phyloP scores from a whole-genome alignment of 331 rosid species.

The Quercus phellos region DNA sequence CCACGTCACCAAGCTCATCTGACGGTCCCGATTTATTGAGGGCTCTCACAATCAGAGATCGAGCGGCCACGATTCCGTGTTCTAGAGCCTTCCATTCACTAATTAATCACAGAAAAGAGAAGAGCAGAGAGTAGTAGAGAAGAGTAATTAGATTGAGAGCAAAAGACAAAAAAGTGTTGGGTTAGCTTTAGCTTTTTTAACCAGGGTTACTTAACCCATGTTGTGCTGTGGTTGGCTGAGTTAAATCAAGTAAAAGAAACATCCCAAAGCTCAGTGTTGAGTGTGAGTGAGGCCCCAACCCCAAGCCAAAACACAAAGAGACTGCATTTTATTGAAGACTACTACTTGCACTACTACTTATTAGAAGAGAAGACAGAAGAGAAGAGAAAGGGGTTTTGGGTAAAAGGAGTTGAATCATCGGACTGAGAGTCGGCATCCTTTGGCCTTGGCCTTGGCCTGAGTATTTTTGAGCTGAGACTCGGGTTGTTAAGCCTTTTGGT shows the following conservation, averaged over 20 bases:
- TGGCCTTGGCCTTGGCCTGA: too few relatives aligned
- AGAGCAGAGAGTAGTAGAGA: background rate
- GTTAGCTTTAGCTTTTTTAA: conserved; percentile 17
- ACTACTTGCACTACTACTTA: too few relatives aligned
- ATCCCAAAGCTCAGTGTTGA: too few relatives aligned
- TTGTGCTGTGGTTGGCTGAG: conserved; percentile 11
- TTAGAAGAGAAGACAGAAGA: background rate
- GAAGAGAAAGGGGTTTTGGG: conserved; percentile 6
- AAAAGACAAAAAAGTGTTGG: too few relatives aligned
- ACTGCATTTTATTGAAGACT: too few relatives aligned
- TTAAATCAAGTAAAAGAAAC: conserved; percentile 18
- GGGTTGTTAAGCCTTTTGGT: background rate
- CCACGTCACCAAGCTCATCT: conserved; percentile 46
- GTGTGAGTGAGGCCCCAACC: too few relatives aligned
- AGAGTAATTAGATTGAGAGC: conserved; percentile 47
- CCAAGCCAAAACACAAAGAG: too few relatives aligned
- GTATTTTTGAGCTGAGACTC: background rate
- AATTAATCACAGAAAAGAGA: background rate
- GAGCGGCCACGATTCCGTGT: conserved; percentile 38
- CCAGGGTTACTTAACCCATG: conserved; percentile 9
- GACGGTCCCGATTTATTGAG: conserved; percentile 18
- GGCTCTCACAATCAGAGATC: background rate
- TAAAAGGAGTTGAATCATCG: conserved; percentile 21
- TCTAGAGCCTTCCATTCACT: conserved; percentile 59
- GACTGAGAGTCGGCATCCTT: too few relatives aligned